A percentile compares a stretch with the other conserved stretches of the same genome.
phyloP scores from a whole-genome alignment of 2,329 filamentous ascomycete species.

The Arthroderma sp. region DNA sequence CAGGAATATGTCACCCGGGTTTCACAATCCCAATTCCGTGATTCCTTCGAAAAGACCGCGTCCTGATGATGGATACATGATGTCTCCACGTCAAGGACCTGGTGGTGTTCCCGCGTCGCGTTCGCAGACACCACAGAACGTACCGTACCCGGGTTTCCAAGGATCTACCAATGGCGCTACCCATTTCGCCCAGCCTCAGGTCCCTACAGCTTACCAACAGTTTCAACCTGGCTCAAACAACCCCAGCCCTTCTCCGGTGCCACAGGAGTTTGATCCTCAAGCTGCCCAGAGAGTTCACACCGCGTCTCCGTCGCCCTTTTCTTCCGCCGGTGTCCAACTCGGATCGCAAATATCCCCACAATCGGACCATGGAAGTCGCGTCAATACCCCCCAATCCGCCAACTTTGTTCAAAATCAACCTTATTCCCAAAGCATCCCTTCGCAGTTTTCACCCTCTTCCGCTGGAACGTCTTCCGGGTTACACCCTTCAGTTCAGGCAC shows the following conservation, averaged over 20 bases:
- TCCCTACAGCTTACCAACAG: slow-evolving; percentile 65
- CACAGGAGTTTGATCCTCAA: slow-evolving; percentile 56
- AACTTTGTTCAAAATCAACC: slow-evolving; percentile 46
- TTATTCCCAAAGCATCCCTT: slow-evolving; percentile 27
- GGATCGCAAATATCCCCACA: slow-evolving; percentile 61
- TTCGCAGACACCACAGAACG: slow-evolving; percentile 81
- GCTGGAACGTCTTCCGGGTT: slow-evolving; percentile 28
- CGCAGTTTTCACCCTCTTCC: slow-evolving; percentile 29
- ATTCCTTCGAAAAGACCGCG: slow-evolving; percentile 81
- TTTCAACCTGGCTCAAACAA: slow-evolving; percentile 68
- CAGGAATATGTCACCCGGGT: slow-evolving; percentile 70
- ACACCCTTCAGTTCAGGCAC: slow-evolving; percentile 30
- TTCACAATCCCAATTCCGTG: slow-evolving; percentile 65
- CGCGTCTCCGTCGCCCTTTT: slow-evolving; percentile 83
- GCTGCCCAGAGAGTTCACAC: slow-evolving; percentile 73
- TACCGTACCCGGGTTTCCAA: slow-evolving; percentile 58
- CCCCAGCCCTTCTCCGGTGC: slow-evolving; percentile 83
- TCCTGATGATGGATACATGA: slow-evolving; percentile 71
- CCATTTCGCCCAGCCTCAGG: slow-evolving; percentile 41
- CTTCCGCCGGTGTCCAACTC: slow-evolving; percentile 60
- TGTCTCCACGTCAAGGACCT: slow-evolving; percentile 65
- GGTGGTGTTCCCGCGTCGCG: slow-evolving; percentile 68
- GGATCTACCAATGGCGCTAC: slow-evolving; percentile 47
- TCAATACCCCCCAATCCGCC: slow-evolving; percentile 54
- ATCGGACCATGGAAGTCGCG: slow-evolving; percentile 55